Conservation (phyloP, 306 rosid genomes). For the Parietaria judaica region DNA sequence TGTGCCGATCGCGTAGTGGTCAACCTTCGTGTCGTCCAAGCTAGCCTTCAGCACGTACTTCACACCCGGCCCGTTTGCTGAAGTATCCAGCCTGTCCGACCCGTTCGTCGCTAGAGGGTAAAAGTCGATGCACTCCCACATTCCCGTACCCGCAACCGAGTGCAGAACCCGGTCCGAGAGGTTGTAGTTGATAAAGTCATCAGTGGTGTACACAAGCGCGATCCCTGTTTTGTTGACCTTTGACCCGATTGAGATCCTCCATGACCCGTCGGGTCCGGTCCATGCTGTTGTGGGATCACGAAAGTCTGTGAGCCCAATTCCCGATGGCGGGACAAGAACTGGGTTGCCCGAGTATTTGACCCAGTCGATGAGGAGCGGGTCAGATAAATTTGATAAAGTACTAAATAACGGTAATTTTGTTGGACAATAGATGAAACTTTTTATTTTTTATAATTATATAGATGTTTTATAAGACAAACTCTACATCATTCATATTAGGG, state of each 20-base stretch:
- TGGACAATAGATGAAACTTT: no score
- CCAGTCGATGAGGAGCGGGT: conserved; percentile 78
- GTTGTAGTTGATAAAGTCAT: conserved; percentile 39
- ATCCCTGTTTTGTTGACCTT: conserved; percentile 36
- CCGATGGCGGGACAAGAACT: conserved; percentile 47
- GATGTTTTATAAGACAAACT: no score
- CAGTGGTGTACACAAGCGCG: conserved; percentile 44
- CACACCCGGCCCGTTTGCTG: conserved; percentile 36
- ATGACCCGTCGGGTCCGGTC: conserved; percentile 50
- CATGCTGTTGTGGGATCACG: conserved; percentile 77
- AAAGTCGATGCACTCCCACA: conserved; percentile 94
- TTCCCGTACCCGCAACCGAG: conserved; percentile 70
- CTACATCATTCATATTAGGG: no score
- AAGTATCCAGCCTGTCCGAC: conserved; percentile 54
- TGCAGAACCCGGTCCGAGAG: conserved; percentile 32
- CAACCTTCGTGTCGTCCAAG: conserved; percentile 54
- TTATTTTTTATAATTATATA: no score
- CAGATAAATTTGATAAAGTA: no score
- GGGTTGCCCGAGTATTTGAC: conserved; percentile 60
- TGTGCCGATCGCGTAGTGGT: conserved; percentile 60
- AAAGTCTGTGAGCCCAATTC: conserved; percentile 35
- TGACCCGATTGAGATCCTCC: conserved; percentile 66
- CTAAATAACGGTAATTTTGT: no score
- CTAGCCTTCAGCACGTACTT: conserved; percentile 80
- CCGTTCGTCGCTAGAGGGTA: conserved; percentile 53